Evolutionary conservation across 345 rosid genomes (phyloP), one percentile per base, ranked within the genome.

Genomic region (Euphorbia pulcherrima): DNA sequence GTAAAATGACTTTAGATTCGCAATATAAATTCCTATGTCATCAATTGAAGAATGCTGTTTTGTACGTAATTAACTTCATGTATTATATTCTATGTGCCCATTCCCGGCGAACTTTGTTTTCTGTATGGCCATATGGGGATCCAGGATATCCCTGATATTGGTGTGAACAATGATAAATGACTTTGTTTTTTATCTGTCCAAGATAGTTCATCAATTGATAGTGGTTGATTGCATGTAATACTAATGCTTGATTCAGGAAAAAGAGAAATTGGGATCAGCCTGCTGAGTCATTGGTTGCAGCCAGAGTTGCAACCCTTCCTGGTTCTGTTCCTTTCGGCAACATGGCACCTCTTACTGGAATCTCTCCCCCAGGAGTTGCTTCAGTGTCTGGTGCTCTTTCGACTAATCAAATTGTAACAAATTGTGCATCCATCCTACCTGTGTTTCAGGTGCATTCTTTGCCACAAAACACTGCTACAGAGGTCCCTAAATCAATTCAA

Each of bases 241-340:
- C 44, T 39, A 27, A 50, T 30, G 2, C 58, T 48, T 78, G 71
- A 35, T 76, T 68, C 71, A 92, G 98, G 85, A 93, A 74, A 69
- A 93, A 82, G 85, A 86, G 97, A 67, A 88, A 83, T 79, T 90
- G 98, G 98, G 97, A 93, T 82, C 96, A 88, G 74, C 97, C 98
- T 0, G 92, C 97, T 0, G 95, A 88, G 73, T 75, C 80, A 18
- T 79, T 86, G 57, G 72, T 81, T 62, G 71, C 84, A 50, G 84
- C 81, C 52, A 87, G 88, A 46, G 64, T 79, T 39, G 68, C 72
- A 30, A 17, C 62, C 8, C 14, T 58, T 10, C 67, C 23, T 16
- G 70, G 72, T 62, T 68, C 35, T 59, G 30, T 78, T 18, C 83
- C 83, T 4, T 65, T 77, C 54, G 79, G 70, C 77, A 85, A 70